Conservation (phyloP, 2,329 filamentous ascomycete genomes). For the Cucurbitaria berberidis region DNA sequence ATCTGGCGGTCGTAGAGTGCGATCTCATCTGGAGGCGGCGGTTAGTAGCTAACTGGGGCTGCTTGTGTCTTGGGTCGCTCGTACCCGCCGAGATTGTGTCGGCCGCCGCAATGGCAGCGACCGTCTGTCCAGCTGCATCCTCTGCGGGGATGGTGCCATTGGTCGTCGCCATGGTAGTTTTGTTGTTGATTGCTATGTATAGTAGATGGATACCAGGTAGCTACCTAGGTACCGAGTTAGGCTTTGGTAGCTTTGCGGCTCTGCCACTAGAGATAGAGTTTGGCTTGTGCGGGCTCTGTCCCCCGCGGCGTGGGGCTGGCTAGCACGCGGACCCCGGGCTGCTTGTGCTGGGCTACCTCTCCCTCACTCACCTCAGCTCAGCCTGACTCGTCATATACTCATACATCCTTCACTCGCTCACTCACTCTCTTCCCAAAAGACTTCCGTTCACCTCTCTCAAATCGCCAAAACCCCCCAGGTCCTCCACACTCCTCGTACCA, state of each 20-base stretch:
- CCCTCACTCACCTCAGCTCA: slow-evolving; percentile 6
- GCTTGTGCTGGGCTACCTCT: too few species aligned
- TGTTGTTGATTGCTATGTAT: background rate
- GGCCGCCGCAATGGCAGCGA: slow-evolving; percentile 47
- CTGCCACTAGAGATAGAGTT: slow-evolving; percentile 9
- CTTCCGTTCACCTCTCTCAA: background rate
- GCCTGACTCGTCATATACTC: background rate
- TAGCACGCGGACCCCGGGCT: background rate
- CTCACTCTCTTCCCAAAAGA: background rate
- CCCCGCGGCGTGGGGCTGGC: slow-evolving; percentile 7
- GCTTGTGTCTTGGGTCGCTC: slow-evolving; percentile 2
- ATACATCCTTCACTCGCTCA: background rate
- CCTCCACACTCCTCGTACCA: background rate
- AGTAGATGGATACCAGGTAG: background rate
- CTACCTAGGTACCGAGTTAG: slow-evolving; percentile 7
- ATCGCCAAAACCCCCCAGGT: background rate
- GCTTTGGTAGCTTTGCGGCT: slow-evolving; percentile 18
- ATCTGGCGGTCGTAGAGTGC: slow-evolving; percentile 98
- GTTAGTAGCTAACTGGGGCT: slow-evolving; percentile 3
- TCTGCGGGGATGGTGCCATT: slow-evolving; percentile 39
- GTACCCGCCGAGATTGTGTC: slow-evolving; percentile 52
- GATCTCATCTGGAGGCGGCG: slow-evolving; percentile 75
- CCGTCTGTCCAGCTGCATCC: slow-evolving; percentile 45
- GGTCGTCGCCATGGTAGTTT: slow-evolving; percentile 26
- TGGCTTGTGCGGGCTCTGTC: slow-evolving; percentile 1